A percentile compares a stretch with the other conserved stretches of the same genome.
These are phyloP conservation scores for Passalora sequoiae DNA, from an alignment of 2,329 filamentous ascomycete species.

Conservation along the genomic window DNA sequence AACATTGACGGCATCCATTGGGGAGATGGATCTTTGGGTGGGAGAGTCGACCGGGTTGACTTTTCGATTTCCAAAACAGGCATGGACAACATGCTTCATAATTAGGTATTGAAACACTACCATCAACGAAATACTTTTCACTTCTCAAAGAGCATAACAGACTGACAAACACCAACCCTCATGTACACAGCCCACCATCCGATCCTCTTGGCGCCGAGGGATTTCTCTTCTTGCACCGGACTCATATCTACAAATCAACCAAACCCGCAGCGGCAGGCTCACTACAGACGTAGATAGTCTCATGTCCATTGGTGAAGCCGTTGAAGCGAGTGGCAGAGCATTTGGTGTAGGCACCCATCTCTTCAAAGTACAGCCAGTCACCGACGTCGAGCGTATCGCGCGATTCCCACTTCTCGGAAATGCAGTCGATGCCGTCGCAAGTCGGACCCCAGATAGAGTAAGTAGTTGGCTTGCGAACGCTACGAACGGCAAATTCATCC, in stretches of 20 bases:
- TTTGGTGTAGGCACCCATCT: slow-evolving; percentile 98
- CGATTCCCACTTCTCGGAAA: slow-evolving; percentile 75
- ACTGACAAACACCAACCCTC: too few relatives aligned
- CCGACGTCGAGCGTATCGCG: slow-evolving; percentile 76
- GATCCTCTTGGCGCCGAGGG: too few relatives aligned
- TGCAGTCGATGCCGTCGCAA: slow-evolving; percentile 95
- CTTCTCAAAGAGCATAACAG: too few relatives aligned
- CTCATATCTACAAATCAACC: slow-evolving; percentile 40
- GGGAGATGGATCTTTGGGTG: too few relatives aligned
- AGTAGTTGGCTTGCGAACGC: slow-evolving; percentile 49
- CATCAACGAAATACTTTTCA: too few relatives aligned
- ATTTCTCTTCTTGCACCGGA: too few relatives aligned
- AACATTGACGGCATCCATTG: too few relatives aligned
- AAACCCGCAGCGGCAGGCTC: slow-evolving; percentile 80
- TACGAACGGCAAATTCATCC: slow-evolving; percentile 38
- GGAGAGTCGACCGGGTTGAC: too few relatives aligned
- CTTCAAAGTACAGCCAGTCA: slow-evolving; percentile 97
- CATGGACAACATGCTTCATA: too few relatives aligned
- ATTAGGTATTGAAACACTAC: too few relatives aligned
- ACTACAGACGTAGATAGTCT: slow-evolving; percentile 90
- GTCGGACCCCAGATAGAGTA: slow-evolving; percentile 99
- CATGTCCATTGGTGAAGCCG: slow-evolving; percentile 86
- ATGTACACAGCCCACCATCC: too few relatives aligned
- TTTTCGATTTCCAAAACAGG: too few relatives aligned
- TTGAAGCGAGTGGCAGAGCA: slow-evolving; percentile 98